Percentiles rank a stretch among this genome's conserved stretches.
These are phyloP conservation scores for Phaeolepiota aurea DNA, from an alignment of 768 basidiomycete species.

Conservation along the genomic window DNA sequence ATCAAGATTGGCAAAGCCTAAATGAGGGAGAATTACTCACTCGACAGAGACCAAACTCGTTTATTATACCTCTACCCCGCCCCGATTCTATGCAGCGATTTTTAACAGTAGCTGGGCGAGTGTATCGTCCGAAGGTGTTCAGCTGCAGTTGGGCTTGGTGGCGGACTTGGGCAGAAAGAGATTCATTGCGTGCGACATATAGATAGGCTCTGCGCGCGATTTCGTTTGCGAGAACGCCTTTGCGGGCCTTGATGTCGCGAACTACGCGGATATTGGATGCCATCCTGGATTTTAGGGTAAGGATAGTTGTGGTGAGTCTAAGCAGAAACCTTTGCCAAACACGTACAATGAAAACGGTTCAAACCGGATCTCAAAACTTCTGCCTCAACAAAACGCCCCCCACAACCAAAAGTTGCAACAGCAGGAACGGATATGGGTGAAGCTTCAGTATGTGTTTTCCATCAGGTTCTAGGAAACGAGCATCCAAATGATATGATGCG, in stretches of 20 bases:
- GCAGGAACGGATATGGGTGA: slow-evolving; percentile 15
- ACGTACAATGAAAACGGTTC: slow-evolving; percentile 24
- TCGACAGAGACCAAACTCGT: slow-evolving; percentile 81
- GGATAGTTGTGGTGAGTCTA: neutral
- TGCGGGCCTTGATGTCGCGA: slow-evolving; percentile 73
- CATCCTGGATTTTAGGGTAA: neutral
- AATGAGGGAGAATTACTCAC: slow-evolving; percentile 29
- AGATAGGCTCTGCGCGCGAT: slow-evolving; percentile 84
- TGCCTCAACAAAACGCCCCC: neutral
- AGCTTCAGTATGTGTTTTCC: slow-evolving; percentile 9
- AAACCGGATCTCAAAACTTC: slow-evolving; percentile 17
- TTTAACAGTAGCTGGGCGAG: slow-evolving; percentile 81
- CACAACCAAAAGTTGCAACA: neutral
- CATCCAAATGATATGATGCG: slow-evolving; percentile 1
- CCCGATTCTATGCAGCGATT: slow-evolving; percentile 86
- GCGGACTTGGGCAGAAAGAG: slow-evolving; percentile 80
- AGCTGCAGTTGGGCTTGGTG: slow-evolving; percentile 93
- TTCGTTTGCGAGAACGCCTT: slow-evolving; percentile 67
- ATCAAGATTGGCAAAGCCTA: neutral
- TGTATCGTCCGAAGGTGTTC: slow-evolving; percentile 77
- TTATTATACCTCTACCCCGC: slow-evolving; percentile 79
- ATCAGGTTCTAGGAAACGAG: too few species aligned
- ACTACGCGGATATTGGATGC: slow-evolving; percentile 39
- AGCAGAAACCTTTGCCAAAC: slow-evolving; percentile 14
- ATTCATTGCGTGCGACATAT: slow-evolving; percentile 87